Evolutionary conservation across 2,329 filamentous ascomycete genomes (phyloP), one percentile per base, ranked within the genome.

Genomic region (Fusarium lateritium): DNA sequence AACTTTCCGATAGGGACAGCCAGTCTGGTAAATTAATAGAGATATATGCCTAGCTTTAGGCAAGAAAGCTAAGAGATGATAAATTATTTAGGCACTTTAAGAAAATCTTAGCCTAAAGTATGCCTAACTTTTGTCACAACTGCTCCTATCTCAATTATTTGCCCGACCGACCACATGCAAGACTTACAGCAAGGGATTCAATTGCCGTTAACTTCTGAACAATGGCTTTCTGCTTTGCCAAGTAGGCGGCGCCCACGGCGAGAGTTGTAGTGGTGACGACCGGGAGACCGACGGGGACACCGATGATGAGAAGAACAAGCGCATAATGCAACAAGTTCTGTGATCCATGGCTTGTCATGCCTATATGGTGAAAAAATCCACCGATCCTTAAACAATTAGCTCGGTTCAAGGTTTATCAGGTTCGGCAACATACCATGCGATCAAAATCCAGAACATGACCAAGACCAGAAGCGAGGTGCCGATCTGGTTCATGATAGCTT

Each of bases 401-500:
- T 19, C 19, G 19, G 19, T 19, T 19, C 19, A 19, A 19, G 19
- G 19, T 19, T 19, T 3, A 19, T 19, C 19, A 19, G 19, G 19
- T 19, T 19, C 19, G 19, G 19, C 19, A 19, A 19, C 19, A 19
- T 19, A 28, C 26, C 65, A 68, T 2, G 65, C 65, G 4, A 51
- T 43, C 0, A 68, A 39, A 0, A 68, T 68, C 65, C 65, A 68
- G 3, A 68, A 60, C 65, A 68, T 68, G 3, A 68, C 65, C 2
- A 68, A 17, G 1, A 68, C 65, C 1, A 68, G 22, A 6, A 68
- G 52, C 0, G 59, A 65, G 4, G 65, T 68, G 9, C 65, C 65
- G 1, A 69, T 68, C 1, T 68, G 43, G 45, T 68, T 68, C 65
- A 68, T 68, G 9, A 68, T 68, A 1, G 65, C 65, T 21, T 68